phyloP scores from a whole-genome alignment of 805 yeast species.

The Cyberlindnera galapagoensis region DNA sequence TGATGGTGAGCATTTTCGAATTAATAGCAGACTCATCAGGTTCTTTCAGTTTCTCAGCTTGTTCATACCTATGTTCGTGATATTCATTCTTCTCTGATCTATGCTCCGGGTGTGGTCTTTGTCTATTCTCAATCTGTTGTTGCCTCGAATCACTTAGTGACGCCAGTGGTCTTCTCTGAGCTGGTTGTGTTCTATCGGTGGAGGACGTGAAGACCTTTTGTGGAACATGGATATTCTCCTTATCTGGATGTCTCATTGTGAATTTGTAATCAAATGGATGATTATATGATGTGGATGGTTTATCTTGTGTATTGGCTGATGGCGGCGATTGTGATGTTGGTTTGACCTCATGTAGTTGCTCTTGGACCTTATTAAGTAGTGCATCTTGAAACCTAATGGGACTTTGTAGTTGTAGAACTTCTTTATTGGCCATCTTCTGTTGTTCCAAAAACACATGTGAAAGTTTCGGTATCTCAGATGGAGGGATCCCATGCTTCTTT shows the following conservation, averaged over 20 bases:
- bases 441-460: conserved; percentile 31
- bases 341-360: conserved; percentile 24
- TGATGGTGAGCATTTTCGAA: conserved; percentile 34
- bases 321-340: no score
- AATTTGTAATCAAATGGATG: no score
- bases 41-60: conserved; percentile 19
- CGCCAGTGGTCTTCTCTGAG: conserved; percentile 16
- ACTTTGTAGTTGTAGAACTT: conserved; percentile 18
- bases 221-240: conserved; percentile 8
- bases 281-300: no score
- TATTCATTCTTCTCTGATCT: conserved; percentile 6
- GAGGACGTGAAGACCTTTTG: conserved; percentile 2
- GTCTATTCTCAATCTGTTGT: conserved; percentile 7
- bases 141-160: conserved; percentile 11
- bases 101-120: conserved; percentile 2
- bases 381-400: conserved; percentile 20
- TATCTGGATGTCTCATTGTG: conserved; percentile 9
- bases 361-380: conserved; percentile 17
- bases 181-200: conserved; percentile 7
- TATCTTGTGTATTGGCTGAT: no score
- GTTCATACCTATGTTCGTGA: conserved; percentile 15
- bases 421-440: conserved; percentile 29
- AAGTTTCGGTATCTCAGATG: conserved; percentile 30
- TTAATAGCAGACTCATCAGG: conserved; percentile 17
- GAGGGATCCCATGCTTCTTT: conserved; percentile 29